These are phyloP conservation scores for Scedosporium aurantiacum DNA, from an alignment of 2,329 filamentous ascomycete species.

Conservation along the genomic window DNA sequence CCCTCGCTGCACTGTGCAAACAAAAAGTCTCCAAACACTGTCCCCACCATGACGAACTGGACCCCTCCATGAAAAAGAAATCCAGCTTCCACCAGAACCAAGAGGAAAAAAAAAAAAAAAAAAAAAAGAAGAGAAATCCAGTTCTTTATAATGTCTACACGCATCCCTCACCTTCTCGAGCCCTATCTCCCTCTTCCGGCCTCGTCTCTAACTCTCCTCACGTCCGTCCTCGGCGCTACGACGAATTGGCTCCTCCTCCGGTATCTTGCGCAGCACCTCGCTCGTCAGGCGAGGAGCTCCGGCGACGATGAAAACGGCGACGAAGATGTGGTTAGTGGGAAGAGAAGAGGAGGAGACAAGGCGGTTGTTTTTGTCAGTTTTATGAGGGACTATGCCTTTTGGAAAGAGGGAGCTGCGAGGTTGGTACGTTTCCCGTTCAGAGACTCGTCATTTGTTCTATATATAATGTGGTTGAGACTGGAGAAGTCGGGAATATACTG, in stretches of 20 bases:
- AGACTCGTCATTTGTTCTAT: neutral
- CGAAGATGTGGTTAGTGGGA: neutral
- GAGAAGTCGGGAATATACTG: neutral
- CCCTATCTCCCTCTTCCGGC: conserved; percentile 51
- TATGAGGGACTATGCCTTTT: conserved; percentile 66
- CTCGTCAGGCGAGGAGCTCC: conserved; percentile 16
- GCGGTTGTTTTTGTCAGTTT: conserved; percentile 73
- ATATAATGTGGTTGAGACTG: neutral
- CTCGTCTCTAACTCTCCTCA: conserved; percentile 53
- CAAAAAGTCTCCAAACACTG: neutral
- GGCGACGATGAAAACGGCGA: neutral
- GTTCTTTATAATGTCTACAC: conserved; percentile 29
- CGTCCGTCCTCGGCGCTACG: conserved; percentile 52
- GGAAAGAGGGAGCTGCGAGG: conserved; percentile 59
- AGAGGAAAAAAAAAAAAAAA: neutral
- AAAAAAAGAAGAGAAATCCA: neutral
- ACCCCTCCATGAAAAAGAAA: neutral
- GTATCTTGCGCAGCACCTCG: conserved; percentile 34
- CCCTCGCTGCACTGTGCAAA: neutral
- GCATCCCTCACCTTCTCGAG: conserved; percentile 53
- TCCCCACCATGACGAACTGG: neutral
- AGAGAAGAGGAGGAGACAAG: neutral
- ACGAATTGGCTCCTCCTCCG: conserved; percentile 56
- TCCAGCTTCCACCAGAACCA: neutral
- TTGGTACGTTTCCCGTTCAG: conserved; percentile 34